Evolutionary conservation across 2,329 filamentous ascomycete genomes (phyloP).

Genomic region (Clarireedia homoeocarpa): DNA sequence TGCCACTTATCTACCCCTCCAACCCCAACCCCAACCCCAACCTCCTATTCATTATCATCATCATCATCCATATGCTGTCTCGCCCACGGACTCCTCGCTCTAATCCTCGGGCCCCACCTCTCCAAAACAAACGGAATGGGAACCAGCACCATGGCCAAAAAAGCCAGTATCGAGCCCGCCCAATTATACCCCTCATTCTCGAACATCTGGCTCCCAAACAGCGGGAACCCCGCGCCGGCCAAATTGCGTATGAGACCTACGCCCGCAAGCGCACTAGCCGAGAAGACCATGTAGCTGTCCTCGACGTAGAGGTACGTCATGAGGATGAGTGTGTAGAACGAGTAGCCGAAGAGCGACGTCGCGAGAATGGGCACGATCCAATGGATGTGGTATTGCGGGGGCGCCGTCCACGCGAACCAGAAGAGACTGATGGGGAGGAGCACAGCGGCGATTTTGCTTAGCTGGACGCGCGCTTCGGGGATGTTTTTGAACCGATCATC

Average conservation of each 20-base stretch:
- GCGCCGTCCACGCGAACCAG: conserved; percentile 33
- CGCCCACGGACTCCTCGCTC: conserved; percentile 24
- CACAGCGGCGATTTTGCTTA: conserved; percentile 34
- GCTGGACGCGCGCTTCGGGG: conserved; percentile 36
- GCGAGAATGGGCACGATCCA: conserved; percentile 42
- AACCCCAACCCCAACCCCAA: no score
- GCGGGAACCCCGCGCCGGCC: conserved; percentile 33
- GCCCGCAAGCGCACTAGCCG: conserved; percentile 35
- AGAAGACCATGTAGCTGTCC: conserved; percentile 38
- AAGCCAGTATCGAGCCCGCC: conserved; percentile 31
- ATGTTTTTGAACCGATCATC: conserved; percentile 26
- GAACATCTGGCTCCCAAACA: conserved; percentile 33
- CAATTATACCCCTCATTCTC: conserved; percentile 31
- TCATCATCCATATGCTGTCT: conserved; percentile 9
- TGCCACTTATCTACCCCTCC: no score
- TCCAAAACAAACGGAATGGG: conserved; percentile 29
- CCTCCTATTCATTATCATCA: not conserved
- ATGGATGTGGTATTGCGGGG: conserved; percentile 11
- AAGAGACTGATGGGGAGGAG: conserved; percentile 29
- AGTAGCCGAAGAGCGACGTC: conserved; percentile 41
- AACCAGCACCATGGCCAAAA: conserved; percentile 30
- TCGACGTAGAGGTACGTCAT: conserved; percentile 42
- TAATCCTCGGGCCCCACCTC: conserved; percentile 20
- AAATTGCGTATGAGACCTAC: conserved; percentile 34
- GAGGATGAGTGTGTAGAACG: conserved; percentile 42